Base-by-base conservation (phyloP, 805 yeast genomes). In the Metschnikowia gelsemii region DNA sequence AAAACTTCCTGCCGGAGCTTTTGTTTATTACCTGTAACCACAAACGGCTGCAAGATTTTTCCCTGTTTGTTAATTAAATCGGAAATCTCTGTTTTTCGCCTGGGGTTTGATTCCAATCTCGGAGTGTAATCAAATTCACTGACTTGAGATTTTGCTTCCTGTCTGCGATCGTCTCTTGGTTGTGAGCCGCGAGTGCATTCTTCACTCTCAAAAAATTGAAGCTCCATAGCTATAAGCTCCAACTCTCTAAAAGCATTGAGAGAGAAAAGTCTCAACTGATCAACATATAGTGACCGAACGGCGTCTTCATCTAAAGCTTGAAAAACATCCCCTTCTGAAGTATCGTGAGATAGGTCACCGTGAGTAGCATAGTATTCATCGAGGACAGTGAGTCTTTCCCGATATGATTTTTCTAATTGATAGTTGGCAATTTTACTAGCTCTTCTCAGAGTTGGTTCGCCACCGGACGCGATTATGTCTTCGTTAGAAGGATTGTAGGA, bases 41-140 rank as follows among this genome's bases (percentile, higher is more conserved):
- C 85, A 62, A 91, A 93, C 8, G 97, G 97, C 52, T 84, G 76
- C 23, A 86, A 62, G 5, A 91, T 83, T 59, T 83, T 84, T 2
- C 98, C 98, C 28, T 76, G 76, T 42, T 79, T 76, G 0, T 87
- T 76, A 5, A 88, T 52, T 30, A 87, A 52, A 13, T 66, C 66
- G 4, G 61, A 47, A 8, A 65, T 54, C 11, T 50, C 35, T 28
- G 54, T 50, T 17, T 37, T 42, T 23, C 49, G 44, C 21, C 23
- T 55, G 0, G 82, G 84, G 20, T 63, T 64, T 2, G 62, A 51
- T 53, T 85, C 93, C 5, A 87, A 52, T 45, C 70, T 80, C 4
- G 86, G 82, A 0, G 95, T 84, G 55, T 73, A 86, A 0, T 77
- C 78, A 22, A 70, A 64, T 45, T 75, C 49, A 30, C 45, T 49